Percentiles rank a stretch among this genome's conserved stretches.
These are phyloP conservation scores for Cyclotella kingstonii DNA, from an alignment of 108 stramenopile genomes.

Conservation along the genomic window DNA sequence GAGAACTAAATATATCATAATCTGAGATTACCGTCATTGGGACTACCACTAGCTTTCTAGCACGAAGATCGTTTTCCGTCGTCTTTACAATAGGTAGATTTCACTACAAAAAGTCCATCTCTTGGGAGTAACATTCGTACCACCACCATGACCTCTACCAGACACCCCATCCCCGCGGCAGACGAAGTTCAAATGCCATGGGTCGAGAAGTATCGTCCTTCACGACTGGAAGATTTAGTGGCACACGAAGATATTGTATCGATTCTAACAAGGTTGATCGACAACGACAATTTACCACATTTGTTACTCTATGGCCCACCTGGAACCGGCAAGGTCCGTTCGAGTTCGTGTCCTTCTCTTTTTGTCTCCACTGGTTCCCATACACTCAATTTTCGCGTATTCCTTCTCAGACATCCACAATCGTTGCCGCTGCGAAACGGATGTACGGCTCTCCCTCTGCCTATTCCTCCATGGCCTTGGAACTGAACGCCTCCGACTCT, in stretches of 20 bases:
- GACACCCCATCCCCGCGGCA: background rate
- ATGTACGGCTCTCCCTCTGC: conserved; percentile 81
- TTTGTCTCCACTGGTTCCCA: background rate
- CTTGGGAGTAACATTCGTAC: no score
- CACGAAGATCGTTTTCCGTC: no score
- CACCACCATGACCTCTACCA: no score
- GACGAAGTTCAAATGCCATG: conserved; percentile 70
- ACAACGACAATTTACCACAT: conserved; percentile 90
- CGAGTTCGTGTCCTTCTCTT: background rate
- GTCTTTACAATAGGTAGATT: no score
- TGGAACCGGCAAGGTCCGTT: conserved; percentile 53
- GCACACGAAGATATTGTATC: conserved; percentile 92
- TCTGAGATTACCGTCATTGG: no score
- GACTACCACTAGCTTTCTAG: no score
- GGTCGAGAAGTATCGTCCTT: conserved; percentile 96
- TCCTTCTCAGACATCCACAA: conserved; percentile 77
- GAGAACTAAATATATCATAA: no score
- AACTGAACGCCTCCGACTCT: conserved; percentile 86
- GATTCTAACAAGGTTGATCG: conserved; percentile 79
- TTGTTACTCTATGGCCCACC: conserved; percentile 92
- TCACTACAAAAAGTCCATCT: no score
- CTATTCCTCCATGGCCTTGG: conserved; percentile 88
- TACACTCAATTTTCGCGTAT: background rate
- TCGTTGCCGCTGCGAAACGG: conserved; percentile 90
- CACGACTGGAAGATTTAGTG: conserved; percentile 85